Conservation (phyloP, 176 grass and related monocot genomes). For the Hordeum marinum region DNA sequence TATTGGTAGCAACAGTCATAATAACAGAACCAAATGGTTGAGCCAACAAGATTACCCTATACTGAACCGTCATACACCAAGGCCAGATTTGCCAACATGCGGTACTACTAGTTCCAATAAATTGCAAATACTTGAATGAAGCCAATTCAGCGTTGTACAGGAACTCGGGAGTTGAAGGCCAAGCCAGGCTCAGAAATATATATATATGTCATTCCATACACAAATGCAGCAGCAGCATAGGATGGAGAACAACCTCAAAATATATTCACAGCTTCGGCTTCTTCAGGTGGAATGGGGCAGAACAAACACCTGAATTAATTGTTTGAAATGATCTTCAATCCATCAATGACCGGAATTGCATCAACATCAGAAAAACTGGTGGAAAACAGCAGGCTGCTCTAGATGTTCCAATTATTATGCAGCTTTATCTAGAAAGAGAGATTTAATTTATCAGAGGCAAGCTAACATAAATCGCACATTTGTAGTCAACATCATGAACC, state of each 20-base stretch:
- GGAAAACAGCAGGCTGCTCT: slow-evolving; percentile 6
- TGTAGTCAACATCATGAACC: neutral
- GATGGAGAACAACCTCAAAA: slow-evolving; percentile 28
- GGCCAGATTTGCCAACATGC: slow-evolving; percentile 7
- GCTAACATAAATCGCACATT: neutral
- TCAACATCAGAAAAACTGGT: slow-evolving; percentile 28
- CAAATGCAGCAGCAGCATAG: slow-evolving; percentile 1
- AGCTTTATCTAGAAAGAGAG: slow-evolving; percentile 28
- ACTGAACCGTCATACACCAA: slow-evolving; percentile 5
- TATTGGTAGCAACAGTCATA: slow-evolving; percentile 18
- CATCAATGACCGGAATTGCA: slow-evolving; percentile 33
- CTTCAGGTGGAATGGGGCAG: slow-evolving; percentile 24
- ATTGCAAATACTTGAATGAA: neutral
- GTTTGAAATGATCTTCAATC: slow-evolving; percentile 23
- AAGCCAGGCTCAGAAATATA: neutral
- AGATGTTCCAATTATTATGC: slow-evolving; percentile 23
- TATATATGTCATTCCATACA: slow-evolving; percentile 1
- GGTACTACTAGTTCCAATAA: neutral
- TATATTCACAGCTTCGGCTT: slow-evolving; percentile 46
- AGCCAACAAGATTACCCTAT: slow-evolving; percentile 26
- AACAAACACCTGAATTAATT: slow-evolving; percentile 35
- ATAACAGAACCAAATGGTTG: slow-evolving; percentile 6
- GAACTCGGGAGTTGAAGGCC: neutral
- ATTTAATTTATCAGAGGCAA: slow-evolving; percentile 29
- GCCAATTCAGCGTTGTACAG: slow-evolving; percentile 6